Conservation (phyloP, 208 protist species). For the Zelonia costaricensis region DNA sequence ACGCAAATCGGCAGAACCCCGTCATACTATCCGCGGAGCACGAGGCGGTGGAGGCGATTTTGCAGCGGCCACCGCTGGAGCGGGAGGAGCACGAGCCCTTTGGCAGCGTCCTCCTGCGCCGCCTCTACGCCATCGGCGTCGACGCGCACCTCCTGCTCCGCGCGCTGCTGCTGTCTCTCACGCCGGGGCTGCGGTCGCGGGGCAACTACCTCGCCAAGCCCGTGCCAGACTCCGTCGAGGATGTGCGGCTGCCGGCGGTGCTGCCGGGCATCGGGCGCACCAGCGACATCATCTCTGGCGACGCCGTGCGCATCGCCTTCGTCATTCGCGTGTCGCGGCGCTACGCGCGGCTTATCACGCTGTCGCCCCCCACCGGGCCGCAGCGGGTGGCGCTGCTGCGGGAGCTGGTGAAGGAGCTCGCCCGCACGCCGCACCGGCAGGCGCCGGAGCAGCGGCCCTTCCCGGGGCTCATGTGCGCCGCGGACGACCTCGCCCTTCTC, state of each 20-base stretch:
- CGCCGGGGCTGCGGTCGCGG: constrained; percentile 61
- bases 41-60: constrained; percentile 41
- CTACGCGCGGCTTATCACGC: constrained; percentile 22
- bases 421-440: constrained; percentile 46
- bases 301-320: constrained; percentile 51
- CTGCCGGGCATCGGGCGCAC: constrained; percentile 34
- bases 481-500: constrained; percentile 38
- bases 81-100: constrained; percentile 71
- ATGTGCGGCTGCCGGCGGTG: constrained; percentile 24
- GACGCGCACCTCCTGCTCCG: constrained; percentile 71
- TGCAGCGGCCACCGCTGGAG: constrained; percentile 63
- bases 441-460: constrained; percentile 54
- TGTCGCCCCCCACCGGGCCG: constrained; percentile 4
- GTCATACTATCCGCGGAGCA: constrained; percentile 23
- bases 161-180: constrained; percentile 65
- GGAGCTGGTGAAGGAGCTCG: constrained; percentile 47
- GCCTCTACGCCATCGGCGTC: constrained; percentile 46
- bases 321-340: constrained; percentile 45
- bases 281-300: constrained; percentile 60
- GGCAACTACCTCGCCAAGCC: constrained; percentile 69
- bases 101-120: constrained; percentile 65
- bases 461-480: constrained; percentile 38
- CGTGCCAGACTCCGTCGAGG: constrained; percentile 8
- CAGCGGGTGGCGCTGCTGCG: constrained; percentile 14
- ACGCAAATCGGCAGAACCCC: constrained; percentile 23